These are phyloP conservation scores for Botrytis deweyae DNA, from an alignment of 2,329 filamentous ascomycete genomes.

Conservation along the genomic window DNA sequence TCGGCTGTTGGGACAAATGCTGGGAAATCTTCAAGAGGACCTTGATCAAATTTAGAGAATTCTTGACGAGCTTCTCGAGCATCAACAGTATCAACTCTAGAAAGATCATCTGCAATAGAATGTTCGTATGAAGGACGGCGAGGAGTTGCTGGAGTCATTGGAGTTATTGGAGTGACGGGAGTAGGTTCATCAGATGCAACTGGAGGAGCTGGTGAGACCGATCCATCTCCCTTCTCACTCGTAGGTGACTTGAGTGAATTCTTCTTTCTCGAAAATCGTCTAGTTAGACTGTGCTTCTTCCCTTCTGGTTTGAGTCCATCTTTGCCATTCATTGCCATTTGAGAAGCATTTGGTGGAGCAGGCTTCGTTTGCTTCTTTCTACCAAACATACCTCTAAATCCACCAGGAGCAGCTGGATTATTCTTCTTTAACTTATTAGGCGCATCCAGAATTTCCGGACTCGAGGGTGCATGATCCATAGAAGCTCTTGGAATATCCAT, in stretches of 20 bases:
- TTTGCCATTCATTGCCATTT: conserved; percentile 38
- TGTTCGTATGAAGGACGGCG: conserved; percentile 46
- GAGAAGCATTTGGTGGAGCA: conserved; percentile 23
- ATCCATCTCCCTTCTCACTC: conserved; percentile 28
- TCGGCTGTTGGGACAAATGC: conserved; percentile 65
- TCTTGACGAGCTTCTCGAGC: conserved; percentile 59
- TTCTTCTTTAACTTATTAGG: conserved; percentile 57
- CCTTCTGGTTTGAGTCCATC: conserved; percentile 36
- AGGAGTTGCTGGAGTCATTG: conserved; percentile 33
- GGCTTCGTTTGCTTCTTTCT: conserved; percentile 48
- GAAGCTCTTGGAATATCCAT: conserved; percentile 32
- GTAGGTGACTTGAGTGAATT: conserved; percentile 30
- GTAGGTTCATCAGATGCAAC: conserved; percentile 35
- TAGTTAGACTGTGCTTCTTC: conserved; percentile 35
- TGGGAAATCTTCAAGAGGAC: conserved; percentile 81
- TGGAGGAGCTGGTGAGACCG: conserved; percentile 37
- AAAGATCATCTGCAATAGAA: conserved; percentile 49
- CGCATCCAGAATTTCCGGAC: conserved; percentile 48
- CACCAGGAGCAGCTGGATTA: conserved; percentile 39
- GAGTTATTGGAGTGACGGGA: conserved; percentile 32
- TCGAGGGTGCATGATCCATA: conserved; percentile 35
- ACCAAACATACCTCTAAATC: conserved; percentile 65
- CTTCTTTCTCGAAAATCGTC: conserved; percentile 45
- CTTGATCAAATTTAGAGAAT: conserved; percentile 77
- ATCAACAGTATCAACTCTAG: conserved; percentile 60